Base-by-base conservation (phyloP, 2,329 filamentous ascomycete genomes). In the Sclerotinia trifoliorum region DNA sequence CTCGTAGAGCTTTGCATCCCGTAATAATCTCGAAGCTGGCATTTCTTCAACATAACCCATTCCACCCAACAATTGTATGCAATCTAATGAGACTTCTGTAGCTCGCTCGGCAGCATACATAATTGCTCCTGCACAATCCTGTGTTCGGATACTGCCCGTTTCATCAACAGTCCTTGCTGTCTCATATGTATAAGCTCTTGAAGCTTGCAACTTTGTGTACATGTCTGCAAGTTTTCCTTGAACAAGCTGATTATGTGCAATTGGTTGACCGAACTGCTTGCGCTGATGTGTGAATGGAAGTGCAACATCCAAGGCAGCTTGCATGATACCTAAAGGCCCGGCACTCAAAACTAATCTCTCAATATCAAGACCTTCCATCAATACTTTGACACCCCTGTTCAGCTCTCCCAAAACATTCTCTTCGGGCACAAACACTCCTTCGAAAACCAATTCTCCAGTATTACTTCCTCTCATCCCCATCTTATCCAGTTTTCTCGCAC, bases 21-120 rank as follows among this genome's bases (percentile, higher is more conserved):
- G 81, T 74, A 98, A 80, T 73, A 98, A 84, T 72, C 94, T 84
- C 29, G 94, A 96, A 0, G 93, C 94, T 0, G 93, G 90, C 81
- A 98, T 93, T 81, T 99, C 95, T 79, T 97, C 96, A 74, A 96
- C 88, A 77, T 98, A 98, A 4, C 94, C 94, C 87, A 94, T 98
- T 0, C 94, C 95, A 24, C 95, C 95, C 76, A 99, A 86, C 69
- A 97, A 84, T 80, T 99, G 95, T 69, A 98, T 92, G 57, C 91
- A 92, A 80, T 97, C 94, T 42, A 96, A 84, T 0, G 92, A 86
- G 69, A 89, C 92, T 80, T 97, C 93, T 0, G 92, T 96, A 15
- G 94, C 94, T 46, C 93, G 82, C 82, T 98, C 94, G 0, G 93
- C 94, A 1, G 94, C 93, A 79, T 96, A 97, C 72, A 98, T 81